phyloP scores from a whole-genome alignment of 208 protist species.

The Zelonia costaricensis region DNA sequence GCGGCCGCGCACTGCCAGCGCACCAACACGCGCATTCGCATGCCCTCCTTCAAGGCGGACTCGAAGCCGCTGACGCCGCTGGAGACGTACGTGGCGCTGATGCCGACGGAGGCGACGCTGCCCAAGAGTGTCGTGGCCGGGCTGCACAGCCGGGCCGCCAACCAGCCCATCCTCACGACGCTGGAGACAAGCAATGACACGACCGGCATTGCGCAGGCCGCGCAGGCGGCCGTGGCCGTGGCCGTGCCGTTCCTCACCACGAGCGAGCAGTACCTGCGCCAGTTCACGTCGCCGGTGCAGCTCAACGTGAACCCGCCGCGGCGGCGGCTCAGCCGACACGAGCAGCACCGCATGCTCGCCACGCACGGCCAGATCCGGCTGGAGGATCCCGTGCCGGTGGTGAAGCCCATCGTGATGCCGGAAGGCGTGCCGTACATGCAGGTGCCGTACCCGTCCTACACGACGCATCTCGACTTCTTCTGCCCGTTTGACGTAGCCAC shows the following conservation, averaged over 20 bases:
- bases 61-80: constrained; percentile 71
- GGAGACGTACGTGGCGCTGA: constrained; percentile 80
- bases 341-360: constrained; percentile 74
- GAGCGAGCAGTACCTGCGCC: constrained; percentile 71
- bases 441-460: constrained; percentile 21
- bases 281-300: constrained; percentile 80
- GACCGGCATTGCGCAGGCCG: constrained; percentile 41
- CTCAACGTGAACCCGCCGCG: constrained; percentile 66
- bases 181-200: constrained; percentile 65
- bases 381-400: constrained; percentile 49
- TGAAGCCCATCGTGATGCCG: constrained; percentile 47
- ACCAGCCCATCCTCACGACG: constrained; percentile 40
- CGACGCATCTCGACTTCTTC: constrained; percentile 29
- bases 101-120: constrained; percentile 74
- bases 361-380: constrained; percentile 36
- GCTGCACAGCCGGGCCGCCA: constrained; percentile 40
- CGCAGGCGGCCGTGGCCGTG: constrained; percentile 48
- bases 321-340: constrained; percentile 62
- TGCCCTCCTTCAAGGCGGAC: constrained; percentile 6
- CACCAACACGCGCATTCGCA: constrained; percentile 13
- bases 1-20: constrained; percentile 50
- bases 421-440: constrained; percentile 31
- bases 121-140: constrained; percentile 45
- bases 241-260: constrained; percentile 42
- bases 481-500: constrained; percentile 17